Evolutionary conservation across 176 grass and related monocot genomes (phyloP).

Genomic region (Musa troglodytarum): DNA sequence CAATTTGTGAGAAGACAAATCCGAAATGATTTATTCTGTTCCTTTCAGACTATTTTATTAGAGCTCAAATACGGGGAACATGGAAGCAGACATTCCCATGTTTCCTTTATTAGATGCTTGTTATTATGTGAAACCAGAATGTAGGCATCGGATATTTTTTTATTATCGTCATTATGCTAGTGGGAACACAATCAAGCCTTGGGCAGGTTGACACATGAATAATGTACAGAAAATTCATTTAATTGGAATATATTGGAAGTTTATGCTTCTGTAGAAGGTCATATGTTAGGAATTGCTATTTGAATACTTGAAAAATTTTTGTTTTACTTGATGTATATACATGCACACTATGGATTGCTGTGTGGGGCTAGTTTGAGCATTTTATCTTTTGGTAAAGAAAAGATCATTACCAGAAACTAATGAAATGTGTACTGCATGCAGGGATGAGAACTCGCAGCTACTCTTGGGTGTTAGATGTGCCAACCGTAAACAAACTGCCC

Average conservation of each 20-base stretch:
- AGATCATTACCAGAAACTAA: background rate
- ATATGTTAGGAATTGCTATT: no score
- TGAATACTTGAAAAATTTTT: background rate
- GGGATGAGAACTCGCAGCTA: slow-evolving; percentile 94
- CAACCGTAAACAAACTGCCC: slow-evolving; percentile 40
- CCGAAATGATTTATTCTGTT: no score
- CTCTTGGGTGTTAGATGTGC: slow-evolving; percentile 76
- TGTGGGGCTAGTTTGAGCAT: background rate
- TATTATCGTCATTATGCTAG: background rate
- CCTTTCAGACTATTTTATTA: background rate
- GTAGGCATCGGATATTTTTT: no score
- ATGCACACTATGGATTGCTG: background rate
- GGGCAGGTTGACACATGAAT: background rate
- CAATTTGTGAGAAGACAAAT: no score
- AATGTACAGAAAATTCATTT: no score
- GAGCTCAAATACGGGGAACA: background rate
- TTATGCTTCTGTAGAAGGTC: no score
- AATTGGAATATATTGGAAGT: no score
- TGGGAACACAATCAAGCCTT: background rate
- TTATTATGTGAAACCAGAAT: no score
- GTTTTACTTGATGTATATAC: background rate
- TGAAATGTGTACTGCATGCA: slow-evolving; percentile 13
- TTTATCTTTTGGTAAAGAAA: background rate
- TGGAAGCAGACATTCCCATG: background rate
- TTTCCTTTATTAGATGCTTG: no score